Evolutionary conservation across 1,139 yeast genomes (phyloP).

Genomic region (Williopsis jadinii): DNA sequence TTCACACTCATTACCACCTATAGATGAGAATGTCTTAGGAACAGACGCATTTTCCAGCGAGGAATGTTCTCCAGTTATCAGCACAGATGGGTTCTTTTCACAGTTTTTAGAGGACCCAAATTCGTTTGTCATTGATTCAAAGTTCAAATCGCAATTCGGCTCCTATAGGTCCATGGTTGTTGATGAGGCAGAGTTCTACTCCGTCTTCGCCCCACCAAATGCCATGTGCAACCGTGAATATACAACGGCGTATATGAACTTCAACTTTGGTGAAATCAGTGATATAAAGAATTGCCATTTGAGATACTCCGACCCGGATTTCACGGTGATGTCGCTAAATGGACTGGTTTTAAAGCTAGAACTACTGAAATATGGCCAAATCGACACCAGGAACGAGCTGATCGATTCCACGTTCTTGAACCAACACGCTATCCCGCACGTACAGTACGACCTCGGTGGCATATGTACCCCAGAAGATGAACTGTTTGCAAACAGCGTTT

Average conservation of each 20-base stretch:
- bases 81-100: conserved; percentile 5
- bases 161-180: conserved; percentile 2
- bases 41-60: background rate
- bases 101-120: conserved; percentile 3
- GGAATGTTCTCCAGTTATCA: conserved; percentile 4
- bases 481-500: conserved; percentile 1
- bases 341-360: conserved; percentile 36
- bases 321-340: conserved; percentile 31
- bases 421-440: too few species aligned
- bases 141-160: conserved; percentile 9
- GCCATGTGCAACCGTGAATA: conserved; percentile 16
- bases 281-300: background rate
- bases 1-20: background rate
- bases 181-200: conserved; percentile 8
- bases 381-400: conserved; percentile 25
- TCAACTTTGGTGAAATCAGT: conserved; percentile 18
- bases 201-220: conserved; percentile 4
- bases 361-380: conserved; percentile 26
- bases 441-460: background rate
- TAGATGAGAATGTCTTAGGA: background rate
- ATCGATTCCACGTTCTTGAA: conserved; percentile 2
- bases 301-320: conserved; percentile 20
- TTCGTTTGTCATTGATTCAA: conserved; percentile 13
- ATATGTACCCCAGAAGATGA: background rate
- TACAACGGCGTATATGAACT: conserved; percentile 14